Conservation (phyloP, 345 rosid species). For the Arabis hirsuta region DNA sequence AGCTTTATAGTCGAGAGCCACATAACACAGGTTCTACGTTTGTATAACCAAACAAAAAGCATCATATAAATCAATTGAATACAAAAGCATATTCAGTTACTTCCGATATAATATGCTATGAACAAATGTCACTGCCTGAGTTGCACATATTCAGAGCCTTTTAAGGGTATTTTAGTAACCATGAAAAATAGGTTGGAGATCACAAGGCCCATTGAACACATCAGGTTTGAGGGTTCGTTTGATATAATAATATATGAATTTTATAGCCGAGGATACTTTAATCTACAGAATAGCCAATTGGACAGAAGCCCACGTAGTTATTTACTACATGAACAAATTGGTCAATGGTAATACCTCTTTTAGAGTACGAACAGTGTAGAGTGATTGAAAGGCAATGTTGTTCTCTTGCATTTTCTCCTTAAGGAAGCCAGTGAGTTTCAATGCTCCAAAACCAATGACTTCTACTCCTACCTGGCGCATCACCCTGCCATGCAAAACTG, state of each 20-base stretch:
- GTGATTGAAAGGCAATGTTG: constrained; percentile 65
- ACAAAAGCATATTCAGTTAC: not conserved
- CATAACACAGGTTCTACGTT: constrained; percentile 83
- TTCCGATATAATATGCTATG: not conserved
- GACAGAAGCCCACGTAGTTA: constrained; percentile 17
- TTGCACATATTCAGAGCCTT: constrained; percentile 18
- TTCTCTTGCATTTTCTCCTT: constrained; percentile 82
- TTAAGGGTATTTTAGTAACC: not conserved
- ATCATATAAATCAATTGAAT: constrained; percentile 6
- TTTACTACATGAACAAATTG: constrained; percentile 10
- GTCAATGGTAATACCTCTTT: constrained; percentile 68
- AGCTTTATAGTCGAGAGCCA: constrained; percentile 76
- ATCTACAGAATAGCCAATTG: constrained; percentile 2
- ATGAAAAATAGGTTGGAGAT: constrained; percentile 8
- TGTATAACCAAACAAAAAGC: constrained; percentile 35
- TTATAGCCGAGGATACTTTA: not conserved
- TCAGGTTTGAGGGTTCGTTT: not conserved
- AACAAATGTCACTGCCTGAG: constrained; percentile 13
- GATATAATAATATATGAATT: not conserved
- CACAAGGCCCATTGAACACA: constrained; percentile 3
- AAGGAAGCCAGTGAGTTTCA: constrained; percentile 85
- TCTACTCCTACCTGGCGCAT: constrained; percentile 92
- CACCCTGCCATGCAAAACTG: constrained; percentile 91
- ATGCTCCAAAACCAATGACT: constrained; percentile 77
- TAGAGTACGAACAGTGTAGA: constrained; percentile 78